Evolutionary conservation across 75 land plant species (phyloP), one percentile per base, ranked within the genome.

Genomic region (Pinus tabuliformis): DNA sequence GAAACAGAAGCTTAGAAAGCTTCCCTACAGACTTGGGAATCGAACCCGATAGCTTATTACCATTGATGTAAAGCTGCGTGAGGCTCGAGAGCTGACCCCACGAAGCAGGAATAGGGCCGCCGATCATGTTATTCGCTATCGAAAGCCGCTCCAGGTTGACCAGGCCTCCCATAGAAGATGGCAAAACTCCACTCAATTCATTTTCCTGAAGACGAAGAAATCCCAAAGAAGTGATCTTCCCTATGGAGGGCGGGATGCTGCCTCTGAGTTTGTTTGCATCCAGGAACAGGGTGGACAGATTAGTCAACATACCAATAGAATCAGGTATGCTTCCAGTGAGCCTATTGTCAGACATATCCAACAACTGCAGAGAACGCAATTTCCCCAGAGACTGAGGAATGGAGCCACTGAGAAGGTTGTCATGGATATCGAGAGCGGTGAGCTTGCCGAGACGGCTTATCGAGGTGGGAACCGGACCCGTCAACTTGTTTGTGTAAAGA

Each of bases 281-380:
- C 6, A 87, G 14, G 56, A 61, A 52, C 59, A 80, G 58, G 28
- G 58, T 57, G 49, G 70, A 62, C 17, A 80, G 82, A 54, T 24
- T 75, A 5, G 54, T 5, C 6, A 75, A 49, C 16, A 9, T 21
- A 6, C 36, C 80, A 62, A 78, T 21, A 12, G 70, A 56, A 22
- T 83, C 84, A 9, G 93, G 92, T 20, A 91, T 73, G 14, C 36
- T 26, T 2, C 93, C 93, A 1, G 74, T 81, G 39, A 92, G 58
- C 7, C 4, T 4, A 64, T 91, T 91, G 8, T 8, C 12, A 2
- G 93, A 83, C 68, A 88, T 56, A 71, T 90, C 91, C 6, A 90
- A 75, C 62, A 59, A 66, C 20, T 77, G 79, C 3, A 90, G 58
- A 26, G 8, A 36, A 16, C 17, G 30, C 37, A 65, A 18, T 2